A percentile compares a stretch with the other conserved stretches of the same genome.
These are phyloP conservation scores for Mesembryanthemum crystallinum DNA, from an alignment of 148 eudicot genomes.

Conservation along the genomic window DNA sequence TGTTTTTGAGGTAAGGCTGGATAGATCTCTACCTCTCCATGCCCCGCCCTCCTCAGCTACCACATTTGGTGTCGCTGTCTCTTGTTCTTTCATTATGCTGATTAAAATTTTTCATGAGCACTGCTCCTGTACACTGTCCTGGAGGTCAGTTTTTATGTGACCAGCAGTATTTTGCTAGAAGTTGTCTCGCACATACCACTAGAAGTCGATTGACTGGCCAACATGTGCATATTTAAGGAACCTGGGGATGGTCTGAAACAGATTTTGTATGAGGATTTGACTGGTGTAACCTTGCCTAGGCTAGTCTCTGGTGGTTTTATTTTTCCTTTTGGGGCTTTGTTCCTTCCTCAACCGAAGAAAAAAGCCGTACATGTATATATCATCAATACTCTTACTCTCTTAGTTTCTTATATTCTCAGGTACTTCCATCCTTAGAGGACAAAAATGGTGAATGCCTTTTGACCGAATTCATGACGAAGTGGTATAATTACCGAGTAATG, in stretches of 20 bases:
- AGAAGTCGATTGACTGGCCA: not conserved
- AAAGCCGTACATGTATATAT: not conserved
- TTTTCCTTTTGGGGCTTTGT: not conserved
- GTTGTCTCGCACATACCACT: not conserved
- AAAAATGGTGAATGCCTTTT: conserved; percentile 29
- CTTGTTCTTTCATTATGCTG: not conserved
- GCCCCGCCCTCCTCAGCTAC: not conserved
- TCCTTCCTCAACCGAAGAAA: not conserved
- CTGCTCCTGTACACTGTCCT: conserved; percentile 1
- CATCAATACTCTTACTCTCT: not conserved
- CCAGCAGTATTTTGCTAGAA: not conserved
- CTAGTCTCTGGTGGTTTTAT: not conserved
- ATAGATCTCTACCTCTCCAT: not conserved
- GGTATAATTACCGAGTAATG: conserved; percentile 36
- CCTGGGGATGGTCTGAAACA: not conserved
- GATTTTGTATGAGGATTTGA: not conserved
- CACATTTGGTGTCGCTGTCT: not conserved
- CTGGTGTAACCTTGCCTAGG: not conserved
- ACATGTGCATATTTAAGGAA: too few relatives aligned
- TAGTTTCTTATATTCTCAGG: conserved; percentile 21
- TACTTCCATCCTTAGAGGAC: conserved; percentile 30
- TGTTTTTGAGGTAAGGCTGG: not conserved
- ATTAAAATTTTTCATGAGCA: conserved; percentile 1
- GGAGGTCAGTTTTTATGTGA: not conserved
- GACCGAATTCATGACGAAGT: conserved; percentile 33